Base-by-base conservation (phyloP, 345 rosid species). In the Melaleuca quinquenervia region DNA sequence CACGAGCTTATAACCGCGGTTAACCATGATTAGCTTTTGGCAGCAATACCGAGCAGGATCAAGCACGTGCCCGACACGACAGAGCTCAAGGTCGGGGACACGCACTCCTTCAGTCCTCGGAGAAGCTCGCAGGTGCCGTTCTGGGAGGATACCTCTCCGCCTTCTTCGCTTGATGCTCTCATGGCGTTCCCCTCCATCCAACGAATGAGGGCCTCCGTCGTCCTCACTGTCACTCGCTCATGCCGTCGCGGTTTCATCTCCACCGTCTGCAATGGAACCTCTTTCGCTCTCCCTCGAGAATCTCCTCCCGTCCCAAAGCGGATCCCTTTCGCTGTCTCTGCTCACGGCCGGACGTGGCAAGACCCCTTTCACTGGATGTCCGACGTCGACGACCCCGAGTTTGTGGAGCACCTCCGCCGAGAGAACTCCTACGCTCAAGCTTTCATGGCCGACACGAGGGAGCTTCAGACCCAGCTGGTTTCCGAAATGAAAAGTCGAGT, bases 291-390 rank as follows among this genome's bases (percentile, higher is more conserved):
- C 48, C 93, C 95, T 36, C 82, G 86, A 4, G 88, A 86, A 78
- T 12, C 88, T 84, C 96, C 94, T 87, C 96, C 95, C 6, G 58
- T 85, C 60, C 89, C 98, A 20, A 96, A 93, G 91, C 93, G 89
- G 87, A 87, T 92, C 49, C 96, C 96, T 13, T 91, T 90, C 90
- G 48, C 90, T 1, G 87, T 90, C 90, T 90, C 94, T 11, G 88
- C 91, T 41, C 98, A 93, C 78, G 96, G 95, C 10, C 85, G 85
- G 82, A 91, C 95, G 2, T 90, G 93, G 93, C 92, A 92, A 82
- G 99, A 96, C 86, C 98, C 95, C 14, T 95, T 90, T 91, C 93
- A 85, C 85, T 96, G 99, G 99, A 96, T 96, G 99, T 88, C 90
- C 52, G 62, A 93, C 85, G 91, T 92, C 26, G 55, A 84, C 22